Percentiles rank a stretch among this genome's conserved stretches.
Conservation (phyloP, 345 rosid genomes). For the Brassica napus region Da-Ae NC_063442.1:31042001-31042500, state of each 20-base stretch:
- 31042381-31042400: neutral
- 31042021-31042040: conserved; percentile 36
- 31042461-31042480: neutral
- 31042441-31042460: neutral
- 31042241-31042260: conserved; percentile 20
- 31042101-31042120: conserved; percentile 23
- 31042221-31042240: conserved; percentile 31
- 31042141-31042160: conserved; percentile 24
- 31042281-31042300: conserved; percentile 21
- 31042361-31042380: neutral
- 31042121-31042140: conserved; percentile 14
- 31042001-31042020: conserved; percentile 29
- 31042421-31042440: neutral
- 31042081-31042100: conserved; percentile 37
- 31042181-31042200: conserved; percentile 34
- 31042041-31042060: conserved; percentile 21
- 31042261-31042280: conserved; percentile 38
- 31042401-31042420: neutral
- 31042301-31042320: conserved; percentile 16
- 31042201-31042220: conserved; percentile 35
- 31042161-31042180: conserved; percentile 35
- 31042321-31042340: conserved; percentile 16
- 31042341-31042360: neutral
- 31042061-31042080: conserved; percentile 29
- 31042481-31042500: neutral